Evolutionary conservation across 179 eudicot genomes (phyloP), one percentile per base, ranked within the genome.

Genomic region (Actinidia polygama): DNA sequence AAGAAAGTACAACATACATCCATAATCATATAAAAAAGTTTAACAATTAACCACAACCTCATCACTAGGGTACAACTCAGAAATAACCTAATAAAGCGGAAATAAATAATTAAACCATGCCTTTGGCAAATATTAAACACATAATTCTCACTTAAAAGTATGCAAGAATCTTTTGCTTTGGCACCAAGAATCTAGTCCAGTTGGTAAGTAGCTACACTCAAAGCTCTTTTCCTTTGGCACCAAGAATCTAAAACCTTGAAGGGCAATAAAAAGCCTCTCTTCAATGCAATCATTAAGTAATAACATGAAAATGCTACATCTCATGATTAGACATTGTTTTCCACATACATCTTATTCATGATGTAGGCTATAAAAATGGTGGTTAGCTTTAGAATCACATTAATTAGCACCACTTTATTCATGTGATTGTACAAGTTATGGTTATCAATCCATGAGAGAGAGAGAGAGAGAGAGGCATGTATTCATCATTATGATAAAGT

Each of bases 401-500:
- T n/a, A 6, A 16, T n/a, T 61, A 3, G 23, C 59, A 55, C 14
- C 15, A 55, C 64, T 46, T 59, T 77, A 77, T 77, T 62, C 10
- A n/a, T 14, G 53, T 4, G 36, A 77, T 46, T 77, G 68, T 76
- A 16, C 79, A 36, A 24, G 66, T 15, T 55, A 51, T 23, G 9
- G n/a, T 14, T 46, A 24, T 47, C n/a, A n/a, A n/a, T n/a, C n/a
- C n/a, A n/a, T n/a, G n/a, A 75, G 74, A 69, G 76, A 72, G 76
- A 72, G 57, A 72, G 76, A 72, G 70, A 78, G 57, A 46, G 80
- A 47, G 55, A 64, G 36, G 2, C 12, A 49, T 4, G 58, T n/a
- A n/a, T n/a, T n/a, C n/a, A 7, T 40, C 4, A 62, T 23, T 44
- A 78, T 24, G 54, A 62, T 6, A 36, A 44, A 12, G 14, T 18